Conservation (phyloP, 352 stramenopile species). For the Phytopythium litorale region DNA sequence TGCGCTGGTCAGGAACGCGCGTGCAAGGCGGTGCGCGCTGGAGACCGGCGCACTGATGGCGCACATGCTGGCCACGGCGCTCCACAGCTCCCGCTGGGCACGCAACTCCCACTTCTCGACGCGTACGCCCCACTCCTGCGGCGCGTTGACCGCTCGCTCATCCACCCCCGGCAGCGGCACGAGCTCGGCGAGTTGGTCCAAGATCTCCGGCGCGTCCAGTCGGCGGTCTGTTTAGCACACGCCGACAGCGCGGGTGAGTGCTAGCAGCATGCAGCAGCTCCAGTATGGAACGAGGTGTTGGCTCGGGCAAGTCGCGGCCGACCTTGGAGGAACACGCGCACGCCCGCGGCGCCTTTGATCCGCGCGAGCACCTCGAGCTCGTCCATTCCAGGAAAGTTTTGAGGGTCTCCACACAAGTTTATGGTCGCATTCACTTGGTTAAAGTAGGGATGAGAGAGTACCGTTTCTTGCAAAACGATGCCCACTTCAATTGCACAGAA, state of each 20-base stretch:
- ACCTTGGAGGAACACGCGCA: constrained; percentile 41
- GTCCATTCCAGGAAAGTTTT: constrained; percentile 3
- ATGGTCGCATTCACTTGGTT: neutral
- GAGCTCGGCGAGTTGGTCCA: constrained; percentile 23
- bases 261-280: neutral
- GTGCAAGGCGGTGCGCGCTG: constrained; percentile 15
- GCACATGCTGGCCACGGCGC: constrained; percentile 30
- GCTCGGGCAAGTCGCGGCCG: neutral
- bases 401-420: neutral
- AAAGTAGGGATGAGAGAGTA: neutral
- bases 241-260: neutral
- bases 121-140: constrained; percentile 22
- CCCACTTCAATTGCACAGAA: neutral
- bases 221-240: constrained; percentile 26
- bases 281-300: neutral
- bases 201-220: constrained; percentile 20
- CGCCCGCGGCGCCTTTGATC: constrained; percentile 32
- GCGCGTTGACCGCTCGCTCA: neutral
- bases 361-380: constrained; percentile 29
- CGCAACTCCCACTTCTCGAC: constrained; percentile 37
- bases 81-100: constrained; percentile 61
- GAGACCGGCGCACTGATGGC: constrained; percentile 5
- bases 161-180: constrained; percentile 14
- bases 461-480: neutral
- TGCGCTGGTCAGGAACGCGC: constrained; percentile 19